Evolutionary conservation across 495 filamentous ascomycete species (phyloP).

Genomic region (Aspergillus avenaceus): DNA sequence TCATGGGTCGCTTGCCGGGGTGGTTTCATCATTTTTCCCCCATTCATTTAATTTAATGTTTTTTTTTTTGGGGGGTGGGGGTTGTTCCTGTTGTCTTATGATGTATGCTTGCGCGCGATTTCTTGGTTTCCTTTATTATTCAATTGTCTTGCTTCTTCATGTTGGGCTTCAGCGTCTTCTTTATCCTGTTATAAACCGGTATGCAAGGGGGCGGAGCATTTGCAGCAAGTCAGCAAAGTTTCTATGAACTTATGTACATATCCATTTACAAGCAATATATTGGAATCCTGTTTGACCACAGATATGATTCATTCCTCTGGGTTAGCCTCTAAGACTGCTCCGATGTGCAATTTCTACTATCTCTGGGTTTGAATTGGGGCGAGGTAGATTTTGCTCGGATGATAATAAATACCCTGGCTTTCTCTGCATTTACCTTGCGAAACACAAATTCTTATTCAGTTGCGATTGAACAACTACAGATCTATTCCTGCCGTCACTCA

Average conservation of each 20-base stretch:
- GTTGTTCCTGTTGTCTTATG: no score
- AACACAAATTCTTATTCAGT: constrained; percentile 1
- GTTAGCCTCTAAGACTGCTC: no score
- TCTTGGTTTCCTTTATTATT: constrained; percentile 7
- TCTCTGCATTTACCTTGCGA: not conserved
- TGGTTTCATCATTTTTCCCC: no score
- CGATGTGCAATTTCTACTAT: no score
- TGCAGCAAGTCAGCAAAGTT: constrained; percentile 16
- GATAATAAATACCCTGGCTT: no score
- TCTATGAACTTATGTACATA: constrained; percentile 23
- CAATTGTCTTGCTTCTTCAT: not conserved
- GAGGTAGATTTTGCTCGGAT: no score
- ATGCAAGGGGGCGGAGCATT: constrained; percentile 34
- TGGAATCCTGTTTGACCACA: no score
- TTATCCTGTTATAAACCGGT: constrained; percentile 15
- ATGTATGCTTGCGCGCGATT: no score
- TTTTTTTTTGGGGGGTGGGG: no score
- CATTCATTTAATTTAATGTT: constrained; percentile 8
- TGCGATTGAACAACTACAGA: constrained; percentile 6
- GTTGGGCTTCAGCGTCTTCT: constrained; percentile 16
- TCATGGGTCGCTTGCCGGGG: no score
- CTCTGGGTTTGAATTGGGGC: no score
- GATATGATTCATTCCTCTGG: no score
- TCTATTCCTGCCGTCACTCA: constrained; percentile 2
- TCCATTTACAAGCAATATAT: constrained; percentile 3